Conservation (phyloP, 1,284 basidiomycete species). For the Phenoliferia sp. region DNA sequence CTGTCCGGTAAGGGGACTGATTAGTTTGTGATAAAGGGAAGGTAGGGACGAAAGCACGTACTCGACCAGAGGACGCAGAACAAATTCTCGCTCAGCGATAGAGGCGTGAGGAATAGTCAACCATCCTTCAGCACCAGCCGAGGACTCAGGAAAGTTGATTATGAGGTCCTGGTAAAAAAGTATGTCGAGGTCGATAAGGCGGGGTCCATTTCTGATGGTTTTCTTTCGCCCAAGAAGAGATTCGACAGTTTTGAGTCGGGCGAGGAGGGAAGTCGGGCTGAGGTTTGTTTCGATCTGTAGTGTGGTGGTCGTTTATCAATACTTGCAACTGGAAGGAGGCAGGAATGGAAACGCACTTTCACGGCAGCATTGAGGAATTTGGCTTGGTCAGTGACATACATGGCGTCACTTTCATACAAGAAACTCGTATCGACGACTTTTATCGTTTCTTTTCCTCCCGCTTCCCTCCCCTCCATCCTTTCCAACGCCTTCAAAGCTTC, state of each 20-base stretch:
- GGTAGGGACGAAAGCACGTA: constrained; percentile 44
- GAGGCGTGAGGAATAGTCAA: constrained; percentile 80
- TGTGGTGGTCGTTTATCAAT: too few relatives aligned
- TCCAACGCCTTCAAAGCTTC: constrained; percentile 62
- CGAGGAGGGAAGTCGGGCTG: constrained; percentile 57
- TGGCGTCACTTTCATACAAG: constrained; percentile 88
- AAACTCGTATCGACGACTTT: constrained; percentile 74
- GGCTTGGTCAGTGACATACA: constrained; percentile 91
- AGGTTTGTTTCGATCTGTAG: constrained; percentile 68
- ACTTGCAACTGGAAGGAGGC: background rate
- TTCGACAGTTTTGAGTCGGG: constrained; percentile 71
- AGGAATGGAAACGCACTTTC: constrained; percentile 53
- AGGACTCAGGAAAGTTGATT: constrained; percentile 53
- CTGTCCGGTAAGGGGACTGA: too few relatives aligned
- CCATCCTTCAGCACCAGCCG: constrained; percentile 56
- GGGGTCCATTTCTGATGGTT: constrained; percentile 77
- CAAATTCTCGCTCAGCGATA: constrained; percentile 81
- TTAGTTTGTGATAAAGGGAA: constrained; percentile 4
- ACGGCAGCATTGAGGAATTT: constrained; percentile 87
- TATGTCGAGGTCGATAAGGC: constrained; percentile 88
- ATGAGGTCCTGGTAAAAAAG: constrained; percentile 67
- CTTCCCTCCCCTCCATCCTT: constrained; percentile 36
- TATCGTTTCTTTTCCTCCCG: constrained; percentile 39
- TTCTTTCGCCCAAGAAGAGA: constrained; percentile 70
- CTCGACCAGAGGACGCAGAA: constrained; percentile 82